These are phyloP conservation scores for Arthrobotrys iridis DNA, from an alignment of 2,329 filamentous ascomycete genomes.

Conservation along the genomic window DNA sequence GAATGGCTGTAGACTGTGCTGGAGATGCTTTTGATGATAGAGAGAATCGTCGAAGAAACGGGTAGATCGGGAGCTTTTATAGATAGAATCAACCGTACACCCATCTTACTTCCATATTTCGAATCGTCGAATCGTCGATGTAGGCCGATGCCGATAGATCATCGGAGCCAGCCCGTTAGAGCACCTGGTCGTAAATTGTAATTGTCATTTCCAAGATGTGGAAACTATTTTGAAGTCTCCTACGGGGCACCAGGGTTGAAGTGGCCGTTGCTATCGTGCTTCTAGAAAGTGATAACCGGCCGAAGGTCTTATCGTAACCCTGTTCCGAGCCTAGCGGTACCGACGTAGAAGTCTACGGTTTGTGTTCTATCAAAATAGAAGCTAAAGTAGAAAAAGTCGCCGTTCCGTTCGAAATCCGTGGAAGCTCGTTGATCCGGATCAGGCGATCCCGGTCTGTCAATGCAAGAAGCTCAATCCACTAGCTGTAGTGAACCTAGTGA, in stretches of 20 bases:
- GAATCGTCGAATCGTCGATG: slow-evolving; percentile 17
- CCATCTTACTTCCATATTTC: not conserved
- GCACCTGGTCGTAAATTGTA: slow-evolving; percentile 12
- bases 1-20: slow-evolving; percentile 13
- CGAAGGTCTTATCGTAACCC: slow-evolving; percentile 33
- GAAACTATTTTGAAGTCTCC: slow-evolving; percentile 37
- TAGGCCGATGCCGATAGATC: not conserved
- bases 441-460: slow-evolving; percentile 27
- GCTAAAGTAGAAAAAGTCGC: slow-evolving; percentile 29
- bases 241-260: slow-evolving; percentile 24
- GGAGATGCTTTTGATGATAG: slow-evolving; percentile 25
- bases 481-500: slow-evolving; percentile 9
- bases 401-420: slow-evolving; percentile 19
- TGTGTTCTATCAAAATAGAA: slow-evolving; percentile 1
- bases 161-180: not conserved
- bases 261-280: slow-evolving; percentile 34
- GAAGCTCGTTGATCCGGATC: slow-evolving; percentile 20
- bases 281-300: slow-evolving; percentile 49
- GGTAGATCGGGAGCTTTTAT: slow-evolving; percentile 46
- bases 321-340: slow-evolving; percentile 5
- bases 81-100: slow-evolving; percentile 14
- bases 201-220: not conserved
- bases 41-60: slow-evolving; percentile 9
- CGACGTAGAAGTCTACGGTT: slow-evolving; percentile 13
- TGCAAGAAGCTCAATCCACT: slow-evolving; percentile 1